Evolutionary conservation across 176 grass and related monocot genomes (phyloP).

Genomic region (Paspalum vaginatum): DNA sequence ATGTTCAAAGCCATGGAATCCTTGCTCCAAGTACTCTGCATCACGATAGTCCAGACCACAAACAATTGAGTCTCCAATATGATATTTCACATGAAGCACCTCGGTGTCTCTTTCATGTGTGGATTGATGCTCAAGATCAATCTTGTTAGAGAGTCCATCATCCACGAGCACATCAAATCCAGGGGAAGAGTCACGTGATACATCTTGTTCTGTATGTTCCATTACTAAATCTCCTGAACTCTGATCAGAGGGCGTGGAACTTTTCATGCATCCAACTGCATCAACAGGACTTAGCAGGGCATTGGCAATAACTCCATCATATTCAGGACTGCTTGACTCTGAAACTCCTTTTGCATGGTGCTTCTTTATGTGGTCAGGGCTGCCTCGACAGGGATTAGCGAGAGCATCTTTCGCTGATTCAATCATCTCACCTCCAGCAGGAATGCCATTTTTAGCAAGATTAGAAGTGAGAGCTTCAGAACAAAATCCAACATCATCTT

Average conservation of each 20-base stretch:
- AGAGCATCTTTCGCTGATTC: constrained; percentile 17
- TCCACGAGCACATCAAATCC: constrained; percentile 64
- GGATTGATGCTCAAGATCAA: constrained; percentile 35
- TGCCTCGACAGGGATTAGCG: constrained; percentile 26
- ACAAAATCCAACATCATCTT: constrained; percentile 16
- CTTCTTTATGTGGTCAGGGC: constrained; percentile 15
- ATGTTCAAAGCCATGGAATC: constrained; percentile 33
- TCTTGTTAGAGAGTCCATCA: constrained; percentile 23
- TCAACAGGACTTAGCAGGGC: constrained; percentile 14
- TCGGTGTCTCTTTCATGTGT: constrained; percentile 27
- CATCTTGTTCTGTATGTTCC: constrained; percentile 41
- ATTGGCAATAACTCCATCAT: constrained; percentile 10
- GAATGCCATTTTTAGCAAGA: constrained; percentile 28
- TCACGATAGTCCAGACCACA: constrained; percentile 47
- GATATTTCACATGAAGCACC: constrained; percentile 28
- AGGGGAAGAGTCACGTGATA: constrained; percentile 45
- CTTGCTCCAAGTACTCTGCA: constrained; percentile 31
- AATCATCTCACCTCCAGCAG: constrained; percentile 30
- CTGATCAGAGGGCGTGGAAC: constrained; percentile 18
- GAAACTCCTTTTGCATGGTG: not conserved
- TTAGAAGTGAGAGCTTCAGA: constrained; percentile 26
- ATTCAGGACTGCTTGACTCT: constrained; percentile 22
- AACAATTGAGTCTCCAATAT: constrained; percentile 14
- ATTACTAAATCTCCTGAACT: constrained; percentile 40
- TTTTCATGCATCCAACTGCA: constrained; percentile 19